phyloP scores from a whole-genome alignment of 2,329 filamentous ascomycete genomes.

The Xylaria sp. region DNA sequence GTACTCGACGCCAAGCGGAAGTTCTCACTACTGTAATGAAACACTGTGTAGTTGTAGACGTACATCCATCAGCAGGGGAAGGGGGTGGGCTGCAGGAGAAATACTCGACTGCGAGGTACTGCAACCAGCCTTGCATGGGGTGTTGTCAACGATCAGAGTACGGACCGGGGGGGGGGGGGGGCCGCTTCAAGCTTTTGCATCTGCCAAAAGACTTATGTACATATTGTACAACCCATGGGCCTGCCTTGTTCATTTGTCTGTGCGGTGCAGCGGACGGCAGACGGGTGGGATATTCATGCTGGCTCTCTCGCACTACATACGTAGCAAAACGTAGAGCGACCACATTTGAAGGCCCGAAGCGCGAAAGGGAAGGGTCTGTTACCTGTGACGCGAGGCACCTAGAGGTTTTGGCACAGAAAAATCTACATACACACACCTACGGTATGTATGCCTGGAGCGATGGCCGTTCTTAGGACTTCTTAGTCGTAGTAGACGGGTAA shows the following conservation, averaged over 20 bases:
- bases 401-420: slow-evolving; percentile 3
- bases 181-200: slow-evolving; percentile 32
- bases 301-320: slow-evolving; percentile 25
- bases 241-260: slow-evolving; percentile 22
- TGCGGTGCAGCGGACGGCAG: slow-evolving; percentile 22
- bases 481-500: slow-evolving; percentile 7
- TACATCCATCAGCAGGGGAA: slow-evolving; percentile 33
- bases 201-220: slow-evolving; percentile 16
- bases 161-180: slow-evolving; percentile 27
- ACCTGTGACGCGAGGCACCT: slow-evolving; percentile 4
- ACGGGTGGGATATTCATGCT: slow-evolving; percentile 20
- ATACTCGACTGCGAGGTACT: slow-evolving; percentile 32
- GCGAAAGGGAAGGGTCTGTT: slow-evolving; percentile 8
- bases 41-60: slow-evolving; percentile 31
- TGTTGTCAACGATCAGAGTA: slow-evolving; percentile 30
- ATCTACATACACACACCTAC: too few species aligned
- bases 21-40: slow-evolving; percentile 31
- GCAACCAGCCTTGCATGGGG: slow-evolving; percentile 32
- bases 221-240: slow-evolving; percentile 19
- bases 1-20: slow-evolving; percentile 32
- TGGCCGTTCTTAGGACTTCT: slow-evolving; percentile 2
- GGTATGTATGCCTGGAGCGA: background rate
- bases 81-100: slow-evolving; percentile 30
- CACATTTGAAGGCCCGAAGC: slow-evolving; percentile 21
- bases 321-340: slow-evolving; percentile 8